Base-by-base conservation (phyloP, 140 eudicot species). In the Erigeron philadelphicus region DNA sequence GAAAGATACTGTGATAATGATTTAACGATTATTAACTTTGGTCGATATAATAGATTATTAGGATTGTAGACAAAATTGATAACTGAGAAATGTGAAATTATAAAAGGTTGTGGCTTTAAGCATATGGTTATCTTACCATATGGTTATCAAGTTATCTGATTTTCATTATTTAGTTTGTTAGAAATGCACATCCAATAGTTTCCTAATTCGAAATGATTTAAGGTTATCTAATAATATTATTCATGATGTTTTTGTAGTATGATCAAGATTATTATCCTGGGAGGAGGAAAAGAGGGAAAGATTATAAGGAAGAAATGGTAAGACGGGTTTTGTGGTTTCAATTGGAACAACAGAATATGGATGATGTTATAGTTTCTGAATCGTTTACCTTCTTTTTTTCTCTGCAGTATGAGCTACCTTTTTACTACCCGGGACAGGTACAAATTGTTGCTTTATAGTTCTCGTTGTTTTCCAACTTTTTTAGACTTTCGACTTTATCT, bases 351-450 rank as follows among this genome's bases (percentile, higher is more conserved):
- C 35, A 25, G 48, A 55, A 64, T 16, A 35, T 77, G 19, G 49
- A 44, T 40, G 38, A 53, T 55, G 3, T 23, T 46, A 50, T 63
- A 23, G 49, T 23, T 59, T 63, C 53, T 72, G 12, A 61, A 67
- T 66, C 62, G 72, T 66, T 68, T 38, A 78, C 43, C 65, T 55
- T 44, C 66, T 55, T 72, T 52, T 66, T 6, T 56, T 48, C 72
- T 60, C 19, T 87, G 89, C 95, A 94, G 99, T 89, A 87, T 70
- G 99, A 89, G 74, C 94, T 94, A 54, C 99, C 99, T 56, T 94
- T 89, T 84, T 94, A 87, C 76, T 94, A 94, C 79, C 99, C 99
- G 0, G 99, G 97, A 78, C 97, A 94, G 82, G 99, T 94, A 89
- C 85, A 95, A 68, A 69, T 7, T 19, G 16, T 56, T 18, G 15